Base-by-base conservation (phyloP, 169 alveolate species). In the Cryptosporidium baileyi region DNA sequence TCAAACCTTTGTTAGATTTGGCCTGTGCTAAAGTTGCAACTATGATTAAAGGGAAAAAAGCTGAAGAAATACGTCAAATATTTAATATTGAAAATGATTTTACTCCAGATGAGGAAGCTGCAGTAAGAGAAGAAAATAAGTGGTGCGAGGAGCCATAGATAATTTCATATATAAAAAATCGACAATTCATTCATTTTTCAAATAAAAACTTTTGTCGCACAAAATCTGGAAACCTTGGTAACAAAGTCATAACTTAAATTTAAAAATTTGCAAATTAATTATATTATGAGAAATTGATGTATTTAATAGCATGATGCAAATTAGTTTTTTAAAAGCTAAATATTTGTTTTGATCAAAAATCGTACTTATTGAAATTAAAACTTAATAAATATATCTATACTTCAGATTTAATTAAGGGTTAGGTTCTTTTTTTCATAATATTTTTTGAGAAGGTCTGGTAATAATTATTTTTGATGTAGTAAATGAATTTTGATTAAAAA, bases 101-200 rank as follows among this genome's bases (percentile, higher is more conserved):
- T 80, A 96, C 98, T 19, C 97, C 98, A n/a, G 99, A 95, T 63
- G 99, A 97, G 88, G 99, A 97, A 65, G 95, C 95, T 43, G 93
- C 96, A 93, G 94, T 97, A 54, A 91, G 96, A 63, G 98, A 96
- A 85, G 99, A 97, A 82, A 96, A 96, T 67, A 94, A 95, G 89
- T 97, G 98, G 98, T 96, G 98, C 41, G 98, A 96, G 62, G 98
- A 95, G 67, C 93, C 96, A 57, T 57, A 43, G 51, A 43, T 11
- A 11, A 43, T 43, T 43, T 43, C 51, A 43, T 11, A 43, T 43
- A 43, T 43, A 11, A 11, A 11, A 15, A 11, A 43, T 43, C 15
- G 0, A 43, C 15, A 43, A 15, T 43, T 43, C 51, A 11, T 43
- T 9, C 0, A 43, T 15, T 43, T 11, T 11, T 11, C 9, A 11